Evolutionary conservation across 345 rosid species (phyloP).

Genomic region (Citrus hindsii): DNA sequence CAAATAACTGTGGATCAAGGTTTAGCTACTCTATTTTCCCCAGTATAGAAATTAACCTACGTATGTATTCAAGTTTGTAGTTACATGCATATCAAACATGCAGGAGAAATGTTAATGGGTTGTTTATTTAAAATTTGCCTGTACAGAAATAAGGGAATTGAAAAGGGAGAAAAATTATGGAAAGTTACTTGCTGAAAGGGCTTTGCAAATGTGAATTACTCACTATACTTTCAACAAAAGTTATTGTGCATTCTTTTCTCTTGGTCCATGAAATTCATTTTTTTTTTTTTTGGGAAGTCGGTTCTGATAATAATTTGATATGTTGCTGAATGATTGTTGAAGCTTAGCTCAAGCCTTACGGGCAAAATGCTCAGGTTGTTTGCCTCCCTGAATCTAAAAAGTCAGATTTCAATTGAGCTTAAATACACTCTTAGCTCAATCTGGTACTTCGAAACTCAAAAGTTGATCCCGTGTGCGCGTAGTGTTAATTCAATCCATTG

Average conservation of each 20-base stretch:
- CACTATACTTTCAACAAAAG: neutral
- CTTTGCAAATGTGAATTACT: neutral
- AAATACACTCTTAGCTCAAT: neutral
- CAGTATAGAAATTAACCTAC: conserved; percentile 23
- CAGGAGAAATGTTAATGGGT: neutral
- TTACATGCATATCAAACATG: neutral
- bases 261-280: neutral
- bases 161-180: neutral
- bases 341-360: neutral
- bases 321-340: neutral
- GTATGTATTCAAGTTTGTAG: neutral
- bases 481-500: neutral
- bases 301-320: no score
- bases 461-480: no score
- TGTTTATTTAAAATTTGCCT: neutral
- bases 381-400: neutral
- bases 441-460: no score
- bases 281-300: no score
- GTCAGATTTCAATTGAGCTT: neutral
- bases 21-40: conserved; percentile 79
- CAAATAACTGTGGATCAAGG: conserved; percentile 78
- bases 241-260: neutral
- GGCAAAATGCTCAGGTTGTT: neutral
- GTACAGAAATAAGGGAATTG: conserved; percentile 12
- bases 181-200: neutral